Conservation (phyloP, 495 filamentous ascomycete species). For the Saxispiralis lemnorum region DNA sequence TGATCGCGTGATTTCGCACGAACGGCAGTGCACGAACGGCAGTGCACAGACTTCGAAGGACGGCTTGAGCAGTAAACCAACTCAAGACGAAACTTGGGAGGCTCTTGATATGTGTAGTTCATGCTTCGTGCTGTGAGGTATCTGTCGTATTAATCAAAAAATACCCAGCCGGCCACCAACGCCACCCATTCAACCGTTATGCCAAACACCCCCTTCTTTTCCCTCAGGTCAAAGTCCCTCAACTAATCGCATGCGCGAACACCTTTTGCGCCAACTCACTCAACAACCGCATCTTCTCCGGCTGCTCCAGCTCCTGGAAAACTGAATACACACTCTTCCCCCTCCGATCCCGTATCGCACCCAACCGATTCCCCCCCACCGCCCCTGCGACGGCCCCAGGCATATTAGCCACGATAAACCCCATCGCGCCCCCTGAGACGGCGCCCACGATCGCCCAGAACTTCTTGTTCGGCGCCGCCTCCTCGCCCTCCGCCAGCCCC, state of each 20-base stretch:
- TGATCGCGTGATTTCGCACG: no score
- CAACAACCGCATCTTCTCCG: conserved; percentile 54
- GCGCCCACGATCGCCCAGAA: conserved; percentile 82
- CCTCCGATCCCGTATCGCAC: conserved; percentile 69
- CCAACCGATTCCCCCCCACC: conserved; percentile 79
- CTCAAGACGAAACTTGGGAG: no score
- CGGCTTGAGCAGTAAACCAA: no score
- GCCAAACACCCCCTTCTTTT: background rate
- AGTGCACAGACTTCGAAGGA: no score
- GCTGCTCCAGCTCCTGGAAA: conserved; percentile 64
- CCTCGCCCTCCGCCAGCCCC: conserved; percentile 51
- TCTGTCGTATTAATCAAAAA: no score
- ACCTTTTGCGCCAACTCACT: conserved; percentile 27
- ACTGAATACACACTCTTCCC: conserved; percentile 93
- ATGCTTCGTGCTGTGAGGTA: no score
- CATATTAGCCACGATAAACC: conserved; percentile 86
- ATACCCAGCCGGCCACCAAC: no score
- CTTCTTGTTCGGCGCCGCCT: conserved; percentile 41
- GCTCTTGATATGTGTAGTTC: no score
- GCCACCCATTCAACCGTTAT: no score
- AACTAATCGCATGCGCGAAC: conserved; percentile 24
- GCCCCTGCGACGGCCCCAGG: conserved; percentile 79
- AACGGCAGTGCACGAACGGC: no score
- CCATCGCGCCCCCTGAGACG: conserved; percentile 72
- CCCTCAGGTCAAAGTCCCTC: no score